phyloP scores from a whole-genome alignment of 345 rosid genomes.

The Alliaria petiolata region DNA sequence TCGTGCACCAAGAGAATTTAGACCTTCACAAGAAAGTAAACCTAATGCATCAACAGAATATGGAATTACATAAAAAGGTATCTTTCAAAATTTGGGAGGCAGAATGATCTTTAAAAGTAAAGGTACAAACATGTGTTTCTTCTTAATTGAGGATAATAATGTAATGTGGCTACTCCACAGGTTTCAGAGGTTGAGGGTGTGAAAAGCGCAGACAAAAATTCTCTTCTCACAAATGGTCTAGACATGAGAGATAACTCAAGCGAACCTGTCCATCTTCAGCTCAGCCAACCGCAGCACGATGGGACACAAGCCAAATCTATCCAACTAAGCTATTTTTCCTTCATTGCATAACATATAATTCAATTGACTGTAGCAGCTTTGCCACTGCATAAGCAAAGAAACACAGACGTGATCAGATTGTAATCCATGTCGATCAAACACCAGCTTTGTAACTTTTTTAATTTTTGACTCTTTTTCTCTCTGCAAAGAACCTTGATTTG shows the following conservation, averaged over 20 bases:
- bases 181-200: slow-evolving; percentile 56
- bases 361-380: slow-evolving; percentile 47
- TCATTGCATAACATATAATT: slow-evolving; percentile 6
- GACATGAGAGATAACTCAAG: slow-evolving; percentile 47
- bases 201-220: slow-evolving; percentile 39
- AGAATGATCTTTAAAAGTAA: too few relatives aligned
- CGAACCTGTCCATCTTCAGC: slow-evolving; percentile 73
- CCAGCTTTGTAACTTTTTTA: background rate
- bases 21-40: slow-evolving; percentile 47
- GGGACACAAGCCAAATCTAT: slow-evolving; percentile 43
- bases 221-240: slow-evolving; percentile 45
- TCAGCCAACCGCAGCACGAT: slow-evolving; percentile 72
- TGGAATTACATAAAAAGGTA: slow-evolving; percentile 59
- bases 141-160: too few relatives aligned
- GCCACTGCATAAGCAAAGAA: slow-evolving; percentile 48
- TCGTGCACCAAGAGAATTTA: slow-evolving; percentile 54
- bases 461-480: background rate
- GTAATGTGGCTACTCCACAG: slow-evolving; percentile 32
- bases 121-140: background rate
- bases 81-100: background rate
- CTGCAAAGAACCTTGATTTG: slow-evolving; percentile 3
- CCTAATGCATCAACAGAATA: slow-evolving; percentile 47
- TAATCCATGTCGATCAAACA: slow-evolving; percentile 13
- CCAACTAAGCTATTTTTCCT: slow-evolving; percentile 52
- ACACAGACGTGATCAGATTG: slow-evolving; percentile 29